phyloP scores from a whole-genome alignment of 345 rosid species.

The Heritiera littoralis region DNA sequence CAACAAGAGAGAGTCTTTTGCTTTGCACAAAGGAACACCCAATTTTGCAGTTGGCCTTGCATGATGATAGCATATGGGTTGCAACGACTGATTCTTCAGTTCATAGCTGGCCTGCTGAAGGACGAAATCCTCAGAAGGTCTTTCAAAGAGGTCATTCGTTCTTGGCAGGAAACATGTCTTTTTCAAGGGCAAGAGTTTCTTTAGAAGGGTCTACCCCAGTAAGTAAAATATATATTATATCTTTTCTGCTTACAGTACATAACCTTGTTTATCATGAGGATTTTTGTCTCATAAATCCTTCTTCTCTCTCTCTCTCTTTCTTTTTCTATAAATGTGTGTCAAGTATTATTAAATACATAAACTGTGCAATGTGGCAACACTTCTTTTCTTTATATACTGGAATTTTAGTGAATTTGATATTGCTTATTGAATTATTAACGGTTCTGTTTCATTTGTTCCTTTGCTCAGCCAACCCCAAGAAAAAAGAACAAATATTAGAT shows the following conservation, averaged over 20 bases:
- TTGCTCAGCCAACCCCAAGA: background rate
- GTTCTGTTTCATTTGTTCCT: background rate
- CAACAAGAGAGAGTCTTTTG: constrained; percentile 90
- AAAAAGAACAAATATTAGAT: background rate
- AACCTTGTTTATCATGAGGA: constrained; percentile 10
- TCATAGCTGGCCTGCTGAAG: constrained; percentile 94
- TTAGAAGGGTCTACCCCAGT: constrained; percentile 93
- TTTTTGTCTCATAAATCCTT: background rate
- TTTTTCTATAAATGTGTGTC: background rate
- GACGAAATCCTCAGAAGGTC: constrained; percentile 75
- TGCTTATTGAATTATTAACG: background rate
- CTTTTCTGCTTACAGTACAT: constrained; percentile 1
- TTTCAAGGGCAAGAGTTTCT: constrained; percentile 94
- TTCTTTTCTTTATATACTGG: constrained; percentile 11
- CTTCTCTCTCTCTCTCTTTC: background rate
- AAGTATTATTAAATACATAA: background rate
- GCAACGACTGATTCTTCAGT: constrained; percentile 94
- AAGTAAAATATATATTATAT: constrained; percentile 34
- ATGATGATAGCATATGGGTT: constrained; percentile 89
- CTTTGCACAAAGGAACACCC: constrained; percentile 94
- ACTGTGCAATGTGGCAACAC: background rate
- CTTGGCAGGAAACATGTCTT: constrained; percentile 95
- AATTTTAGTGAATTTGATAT: background rate
- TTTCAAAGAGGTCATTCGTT: constrained; percentile 91
- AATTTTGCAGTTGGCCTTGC: constrained; percentile 81